Percentiles rank a stretch among this genome's conserved stretches.
Evolutionary conservation across 805 yeast species (phyloP).

Genomic region (Saccharomycopsis vini): DNA sequence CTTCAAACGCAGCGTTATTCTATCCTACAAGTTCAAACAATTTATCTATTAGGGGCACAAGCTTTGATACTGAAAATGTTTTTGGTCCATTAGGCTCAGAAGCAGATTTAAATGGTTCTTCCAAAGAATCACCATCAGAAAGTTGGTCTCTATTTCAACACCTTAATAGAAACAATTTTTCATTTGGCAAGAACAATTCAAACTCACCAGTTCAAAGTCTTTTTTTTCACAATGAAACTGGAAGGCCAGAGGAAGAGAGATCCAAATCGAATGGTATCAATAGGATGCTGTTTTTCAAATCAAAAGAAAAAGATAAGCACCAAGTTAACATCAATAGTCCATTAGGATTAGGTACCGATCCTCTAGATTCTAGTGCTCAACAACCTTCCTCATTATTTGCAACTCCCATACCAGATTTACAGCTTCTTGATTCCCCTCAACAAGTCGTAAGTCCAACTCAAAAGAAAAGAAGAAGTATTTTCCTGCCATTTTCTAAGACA

Average conservation of each 20-base stretch:
- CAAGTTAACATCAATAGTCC: neutral
- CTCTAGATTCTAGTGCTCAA: neutral
- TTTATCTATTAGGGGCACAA: neutral
- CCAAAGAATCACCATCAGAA: too few relatives aligned
- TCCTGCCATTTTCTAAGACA: constrained; percentile 8
- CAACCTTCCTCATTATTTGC: neutral
- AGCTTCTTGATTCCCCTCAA: neutral
- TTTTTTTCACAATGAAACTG: too few relatives aligned
- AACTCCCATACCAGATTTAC: neutral
- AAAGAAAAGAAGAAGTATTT: constrained; percentile 16
- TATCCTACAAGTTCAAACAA: constrained; percentile 3
- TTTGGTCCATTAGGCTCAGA: neutral
- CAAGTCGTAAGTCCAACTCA: constrained; percentile 2
- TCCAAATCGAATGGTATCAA: too few relatives aligned
- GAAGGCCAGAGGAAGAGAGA: too few relatives aligned
- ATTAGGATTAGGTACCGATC: neutral
- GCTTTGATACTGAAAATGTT: constrained; percentile 4
- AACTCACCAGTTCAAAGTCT: too few relatives aligned
- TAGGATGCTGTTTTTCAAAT: too few relatives aligned
- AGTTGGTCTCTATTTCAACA: constrained; percentile 15
- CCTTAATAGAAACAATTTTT: too few relatives aligned
- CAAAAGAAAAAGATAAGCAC: too few relatives aligned
- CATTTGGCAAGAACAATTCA: too few relatives aligned
- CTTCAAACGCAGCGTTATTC: constrained; percentile 4
- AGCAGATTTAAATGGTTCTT: too few relatives aligned